Base-by-base conservation (phyloP, 1,284 basidiomycete species). In the Ganoderma resinaceum region DNA sequence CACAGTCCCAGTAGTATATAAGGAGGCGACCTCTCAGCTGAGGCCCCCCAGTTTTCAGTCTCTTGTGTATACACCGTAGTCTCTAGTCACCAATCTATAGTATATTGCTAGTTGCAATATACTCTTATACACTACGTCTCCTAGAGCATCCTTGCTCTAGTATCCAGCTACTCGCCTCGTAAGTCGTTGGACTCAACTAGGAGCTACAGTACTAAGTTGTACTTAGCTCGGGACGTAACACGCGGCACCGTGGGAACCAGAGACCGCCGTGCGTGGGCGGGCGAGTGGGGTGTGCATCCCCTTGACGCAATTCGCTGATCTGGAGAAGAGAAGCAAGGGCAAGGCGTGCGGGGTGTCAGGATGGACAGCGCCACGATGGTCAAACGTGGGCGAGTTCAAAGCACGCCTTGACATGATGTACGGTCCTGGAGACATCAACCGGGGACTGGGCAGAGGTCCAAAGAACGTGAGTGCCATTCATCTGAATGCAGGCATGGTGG, bases 361-460 rank as follows among this genome's bases (percentile, higher is more conserved):
- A 59, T 71, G 69, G 66, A 72, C 72, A 20, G 60, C 65, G 43
- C 66, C 72, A n/a, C 68, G 69, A 3, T 77, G 68, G 66, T 75
- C 75, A 31, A 72, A 73, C 62, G 70, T 72, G 57, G 72, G 72
- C 42, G 69, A 72, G 65, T 73, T 76, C 68, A 76, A 76, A 66
- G 70, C 70, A 42, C 66, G 72, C 40, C 55, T 76, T 62, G 75
- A 77, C 63, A 33, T 16, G 20, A 64, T 70, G 38, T 73, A 75
- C 53, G 76, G 76, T 12, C 70, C 69, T 12, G 76, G 75, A 14
- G 68, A 73, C 46, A 71, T 77, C 63, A 69, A 72, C 18, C 64
- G 74, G 9, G 75, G 73, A 6, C 59, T 73, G 46, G 65, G 71
- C 38, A 70, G 63, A 35, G 66, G 66, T 35, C 75, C 75, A 31